A percentile compares a stretch with the other conserved stretches of the same genome.
These are phyloP conservation scores for Cerrena zonata DNA, from an alignment of 1,284 basidiomycete genomes.

Conservation along the genomic window DNA sequence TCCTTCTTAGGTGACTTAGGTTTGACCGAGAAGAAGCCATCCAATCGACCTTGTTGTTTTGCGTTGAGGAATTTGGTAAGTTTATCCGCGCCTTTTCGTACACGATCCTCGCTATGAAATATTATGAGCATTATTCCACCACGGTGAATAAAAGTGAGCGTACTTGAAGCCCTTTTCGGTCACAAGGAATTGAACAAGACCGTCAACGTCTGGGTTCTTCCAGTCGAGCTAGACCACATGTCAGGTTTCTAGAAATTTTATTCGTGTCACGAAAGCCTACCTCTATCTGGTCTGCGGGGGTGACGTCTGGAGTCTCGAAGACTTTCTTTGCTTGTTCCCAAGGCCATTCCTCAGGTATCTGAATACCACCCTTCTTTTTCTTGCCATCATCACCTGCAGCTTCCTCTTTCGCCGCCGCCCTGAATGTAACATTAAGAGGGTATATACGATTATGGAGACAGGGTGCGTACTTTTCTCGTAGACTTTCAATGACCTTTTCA, in stretches of 20 bases:
- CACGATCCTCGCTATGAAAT: conserved; percentile 80
- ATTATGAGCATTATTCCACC: conserved; percentile 7
- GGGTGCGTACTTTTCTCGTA: conserved; percentile 66
- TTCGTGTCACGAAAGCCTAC: conserved; percentile 41
- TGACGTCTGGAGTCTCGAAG: conserved; percentile 85
- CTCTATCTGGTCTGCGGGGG: conserved; percentile 82
- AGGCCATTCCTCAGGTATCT: conserved; percentile 90
- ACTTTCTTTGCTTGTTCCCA: conserved; percentile 92
- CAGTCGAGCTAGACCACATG: conserved; percentile 75
- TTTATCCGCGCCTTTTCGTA: conserved; percentile 92
- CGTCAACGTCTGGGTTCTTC: conserved; percentile 90
- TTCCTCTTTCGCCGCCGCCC: conserved; percentile 51
- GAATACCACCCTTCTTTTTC: conserved; percentile 64
- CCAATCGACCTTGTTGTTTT: conserved; percentile 94
- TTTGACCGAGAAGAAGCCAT: conserved; percentile 87
- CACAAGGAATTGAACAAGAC: conserved; percentile 90
- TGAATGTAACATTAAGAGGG: too few species aligned
- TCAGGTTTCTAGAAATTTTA: background rate
- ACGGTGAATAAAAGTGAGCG: conserved; percentile 4
- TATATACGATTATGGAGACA: background rate
- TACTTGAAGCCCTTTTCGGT: conserved; percentile 96
- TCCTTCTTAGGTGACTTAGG: conserved; percentile 45
- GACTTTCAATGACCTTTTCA: conserved; percentile 74
- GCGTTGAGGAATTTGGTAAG: conserved; percentile 80
- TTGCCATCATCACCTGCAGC: conserved; percentile 37